phyloP scores from a whole-genome alignment of 768 basidiomycete species.

The Lentinula sp. region DNA sequence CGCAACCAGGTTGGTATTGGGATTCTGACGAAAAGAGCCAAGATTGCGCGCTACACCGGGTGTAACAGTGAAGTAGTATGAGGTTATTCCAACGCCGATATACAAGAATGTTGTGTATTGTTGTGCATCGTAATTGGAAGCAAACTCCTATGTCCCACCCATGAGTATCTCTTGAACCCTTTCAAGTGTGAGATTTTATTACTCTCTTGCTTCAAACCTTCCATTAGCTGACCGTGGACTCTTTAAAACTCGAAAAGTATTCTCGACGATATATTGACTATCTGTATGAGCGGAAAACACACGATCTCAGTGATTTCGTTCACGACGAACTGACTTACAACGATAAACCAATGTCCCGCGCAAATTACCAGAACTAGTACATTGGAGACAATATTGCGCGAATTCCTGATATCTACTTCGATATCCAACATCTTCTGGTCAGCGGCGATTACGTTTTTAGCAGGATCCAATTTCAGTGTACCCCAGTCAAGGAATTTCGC shows the following conservation, averaged over 20 bases:
- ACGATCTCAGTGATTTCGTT: not conserved
- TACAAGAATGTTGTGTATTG: no score
- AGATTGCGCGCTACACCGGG: no score
- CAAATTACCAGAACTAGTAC: not conserved
- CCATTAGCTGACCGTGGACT: not conserved
- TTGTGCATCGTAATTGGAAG: no score
- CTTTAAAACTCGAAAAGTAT: not conserved
- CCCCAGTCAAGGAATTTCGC: not conserved
- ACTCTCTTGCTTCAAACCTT: no score
- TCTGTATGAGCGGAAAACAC: not conserved
- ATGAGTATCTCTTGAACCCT: no score
- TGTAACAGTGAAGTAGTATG: no score
- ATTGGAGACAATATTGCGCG: not conserved
- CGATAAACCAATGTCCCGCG: not conserved
- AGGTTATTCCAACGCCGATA: no score
- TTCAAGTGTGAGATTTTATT: no score
- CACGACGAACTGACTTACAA: constrained; percentile 1
- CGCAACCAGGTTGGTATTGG: no score
- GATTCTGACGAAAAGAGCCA: no score
- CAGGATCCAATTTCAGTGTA: not conserved
- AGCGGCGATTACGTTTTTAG: not conserved
- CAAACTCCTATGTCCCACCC: no score
- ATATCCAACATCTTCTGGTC: not conserved
- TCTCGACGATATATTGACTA: not conserved
- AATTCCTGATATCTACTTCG: not conserved